Evolutionary conservation across 805 yeast genomes (phyloP).

Genomic region (Pichia cephalocereana): DNA sequence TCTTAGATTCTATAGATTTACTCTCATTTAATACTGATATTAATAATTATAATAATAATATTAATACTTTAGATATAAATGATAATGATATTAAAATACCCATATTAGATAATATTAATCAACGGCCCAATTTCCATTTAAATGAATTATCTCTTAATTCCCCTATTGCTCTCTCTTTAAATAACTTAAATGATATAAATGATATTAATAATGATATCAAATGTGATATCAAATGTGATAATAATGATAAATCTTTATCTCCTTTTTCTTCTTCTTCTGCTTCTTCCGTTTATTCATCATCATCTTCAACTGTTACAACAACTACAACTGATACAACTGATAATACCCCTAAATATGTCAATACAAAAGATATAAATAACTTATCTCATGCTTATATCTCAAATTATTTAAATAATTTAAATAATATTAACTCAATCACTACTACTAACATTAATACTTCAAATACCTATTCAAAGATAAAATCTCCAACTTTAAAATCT

Average conservation of each 20-base stretch:
- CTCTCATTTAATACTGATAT: too few species aligned
- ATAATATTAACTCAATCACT: too few species aligned
- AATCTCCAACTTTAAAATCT: conserved; percentile 3
- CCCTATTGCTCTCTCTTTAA: neutral
- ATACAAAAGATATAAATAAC: neutral
- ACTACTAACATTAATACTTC: too few species aligned
- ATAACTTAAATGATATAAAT: neutral
- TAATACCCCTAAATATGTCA: neutral
- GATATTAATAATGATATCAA: neutral
- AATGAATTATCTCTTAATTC: neutral
- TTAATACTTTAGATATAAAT: too few species aligned
- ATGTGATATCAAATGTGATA: neutral
- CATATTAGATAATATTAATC: too few species aligned
- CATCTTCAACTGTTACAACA: neutral
- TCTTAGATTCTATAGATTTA: too few species aligned
- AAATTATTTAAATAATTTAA: neutral
- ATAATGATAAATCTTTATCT: neutral
- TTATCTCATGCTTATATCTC: neutral
- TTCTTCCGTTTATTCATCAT: neutral
- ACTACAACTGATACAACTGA: neutral
- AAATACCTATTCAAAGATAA: too few species aligned
- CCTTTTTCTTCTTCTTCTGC: neutral
- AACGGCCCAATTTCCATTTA: neutral
- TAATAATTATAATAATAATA: too few species aligned
- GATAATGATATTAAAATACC: too few species aligned